Percentiles rank a stretch among this genome's conserved stretches.
These are phyloP conservation scores for Lasiodiplodia gonubiensis DNA, from an alignment of 2,329 filamentous ascomycete genomes.

Conservation along the genomic window DNA sequence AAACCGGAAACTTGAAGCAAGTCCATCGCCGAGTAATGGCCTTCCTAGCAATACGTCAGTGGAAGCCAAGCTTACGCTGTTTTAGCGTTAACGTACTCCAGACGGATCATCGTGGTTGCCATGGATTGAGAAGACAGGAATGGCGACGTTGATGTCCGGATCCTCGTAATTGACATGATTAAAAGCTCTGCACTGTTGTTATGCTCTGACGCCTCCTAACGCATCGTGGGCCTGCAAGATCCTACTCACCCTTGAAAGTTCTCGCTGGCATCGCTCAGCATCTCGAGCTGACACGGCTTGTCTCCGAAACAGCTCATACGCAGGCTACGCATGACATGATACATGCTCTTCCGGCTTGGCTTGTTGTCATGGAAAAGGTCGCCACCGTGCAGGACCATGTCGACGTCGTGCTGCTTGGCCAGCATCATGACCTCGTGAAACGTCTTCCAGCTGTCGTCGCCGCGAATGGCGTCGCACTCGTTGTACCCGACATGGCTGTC, in stretches of 20 bases:
- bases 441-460: constrained; percentile 93
- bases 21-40: constrained; percentile 88
- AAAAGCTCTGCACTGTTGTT: constrained; percentile 63
- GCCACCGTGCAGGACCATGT: constrained; percentile 94
- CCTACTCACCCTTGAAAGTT: constrained; percentile 73
- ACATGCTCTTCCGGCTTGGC: constrained; percentile 92
- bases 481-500: constrained; percentile 98
- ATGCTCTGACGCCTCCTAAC: neutral
- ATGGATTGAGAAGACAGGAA: constrained; percentile 97
- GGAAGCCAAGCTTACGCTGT: neutral
- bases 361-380: constrained; percentile 99
- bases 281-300: constrained; percentile 93
- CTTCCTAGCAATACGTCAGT: constrained; percentile 60
- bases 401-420: constrained; percentile 85
- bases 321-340: constrained; percentile 94
- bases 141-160: constrained; percentile 93
- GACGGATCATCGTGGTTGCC: constrained; percentile 98
- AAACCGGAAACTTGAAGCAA: constrained; percentile 88
- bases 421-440: constrained; percentile 96
- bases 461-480: constrained; percentile 91
- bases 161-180: constrained; percentile 98
- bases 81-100: constrained; percentile 55
- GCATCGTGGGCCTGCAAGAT: neutral
- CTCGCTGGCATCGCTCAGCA: constrained; percentile 89
- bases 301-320: constrained; percentile 93